Conservation (phyloP, 495 filamentous ascomycete genomes). For the Coniosporium apollinis region DNA sequence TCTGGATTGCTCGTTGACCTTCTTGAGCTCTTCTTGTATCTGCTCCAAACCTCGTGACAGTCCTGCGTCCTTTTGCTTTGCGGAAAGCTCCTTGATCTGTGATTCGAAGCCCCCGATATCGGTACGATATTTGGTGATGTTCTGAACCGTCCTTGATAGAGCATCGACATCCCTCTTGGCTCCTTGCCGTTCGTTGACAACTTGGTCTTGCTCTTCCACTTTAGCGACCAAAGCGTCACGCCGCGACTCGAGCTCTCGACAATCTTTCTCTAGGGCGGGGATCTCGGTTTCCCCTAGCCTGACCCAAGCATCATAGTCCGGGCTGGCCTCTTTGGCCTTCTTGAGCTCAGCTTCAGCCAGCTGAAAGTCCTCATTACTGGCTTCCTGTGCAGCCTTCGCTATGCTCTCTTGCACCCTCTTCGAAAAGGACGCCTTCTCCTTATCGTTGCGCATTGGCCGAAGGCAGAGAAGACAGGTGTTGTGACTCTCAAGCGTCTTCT, state of each 20-base stretch:
- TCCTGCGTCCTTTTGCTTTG: conserved; percentile 51
- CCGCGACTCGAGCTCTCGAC: conserved; percentile 34
- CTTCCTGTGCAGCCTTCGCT: conserved; percentile 29
- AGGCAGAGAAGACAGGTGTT: conserved; percentile 59
- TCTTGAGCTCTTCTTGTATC: conserved; percentile 58
- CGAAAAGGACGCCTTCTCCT: conserved; percentile 20
- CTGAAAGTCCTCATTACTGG: conserved; percentile 35
- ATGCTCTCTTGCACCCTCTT: conserved; percentile 33
- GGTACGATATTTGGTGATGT: conserved; percentile 51
- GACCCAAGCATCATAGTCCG: conserved; percentile 55
- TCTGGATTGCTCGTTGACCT: conserved; percentile 48
- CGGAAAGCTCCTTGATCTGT: conserved; percentile 52
- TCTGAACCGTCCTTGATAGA: conserved; percentile 55
- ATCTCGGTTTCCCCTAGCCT: conserved; percentile 54
- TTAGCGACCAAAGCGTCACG: conserved; percentile 42
- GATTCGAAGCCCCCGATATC: conserved; percentile 52
- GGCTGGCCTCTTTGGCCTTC: conserved; percentile 38
- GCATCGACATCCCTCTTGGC: conserved; percentile 58
- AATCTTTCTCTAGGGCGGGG: conserved; percentile 46
- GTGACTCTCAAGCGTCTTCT: conserved; percentile 38
- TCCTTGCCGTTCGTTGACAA: conserved; percentile 44
- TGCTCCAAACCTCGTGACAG: conserved; percentile 56
- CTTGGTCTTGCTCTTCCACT: conserved; percentile 56
- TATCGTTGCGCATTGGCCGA: conserved; percentile 41
- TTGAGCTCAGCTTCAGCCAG: conserved; percentile 37